Percentiles rank a stretch among this genome's conserved stretches.
Evolutionary conservation across 345 rosid species (phyloP).

Genomic region (Microcos paniculata): DNA sequence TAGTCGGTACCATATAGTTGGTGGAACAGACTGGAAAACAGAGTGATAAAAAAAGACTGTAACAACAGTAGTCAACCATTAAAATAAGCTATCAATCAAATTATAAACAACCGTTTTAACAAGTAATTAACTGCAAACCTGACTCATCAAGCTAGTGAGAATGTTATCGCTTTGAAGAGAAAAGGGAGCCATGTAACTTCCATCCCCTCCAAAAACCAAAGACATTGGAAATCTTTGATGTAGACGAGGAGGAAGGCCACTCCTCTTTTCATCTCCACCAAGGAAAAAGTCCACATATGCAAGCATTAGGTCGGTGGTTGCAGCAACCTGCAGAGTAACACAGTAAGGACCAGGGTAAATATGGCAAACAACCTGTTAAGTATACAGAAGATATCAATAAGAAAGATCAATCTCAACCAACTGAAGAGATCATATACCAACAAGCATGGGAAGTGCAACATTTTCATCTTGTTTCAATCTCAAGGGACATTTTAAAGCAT

Average conservation of each 20-base stretch:
- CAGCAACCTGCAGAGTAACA: slow-evolving; percentile 58
- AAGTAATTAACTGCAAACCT: slow-evolving; percentile 43
- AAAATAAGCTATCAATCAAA: not conserved
- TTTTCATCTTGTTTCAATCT: not conserved
- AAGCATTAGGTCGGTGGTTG: slow-evolving; percentile 82
- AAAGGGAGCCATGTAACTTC: slow-evolving; percentile 91
- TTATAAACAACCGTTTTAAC: not conserved
- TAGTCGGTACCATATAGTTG: slow-evolving; percentile 87
- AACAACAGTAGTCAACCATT: not conserved
- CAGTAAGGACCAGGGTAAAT: not conserved
- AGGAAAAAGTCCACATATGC: slow-evolving; percentile 87
- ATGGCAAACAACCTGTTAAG: not conserved
- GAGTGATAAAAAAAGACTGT: not conserved
- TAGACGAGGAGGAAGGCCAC: slow-evolving; percentile 80
- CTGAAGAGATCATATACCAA: not conserved
- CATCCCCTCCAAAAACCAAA: slow-evolving; percentile 82
- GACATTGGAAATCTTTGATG: slow-evolving; percentile 76
- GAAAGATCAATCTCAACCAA: not conserved
- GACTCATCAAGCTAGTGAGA: slow-evolving; percentile 84
- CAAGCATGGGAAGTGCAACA: not conserved
- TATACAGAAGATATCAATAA: not conserved
- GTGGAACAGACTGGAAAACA: slow-evolving; percentile 66
- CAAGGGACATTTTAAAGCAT: not conserved
- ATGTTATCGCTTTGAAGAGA: slow-evolving; percentile 82
- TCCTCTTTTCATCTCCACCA: slow-evolving; percentile 92